Conservation (phyloP, 2,329 filamentous ascomycete genomes). For the Colletotrichum musae region DNA sequence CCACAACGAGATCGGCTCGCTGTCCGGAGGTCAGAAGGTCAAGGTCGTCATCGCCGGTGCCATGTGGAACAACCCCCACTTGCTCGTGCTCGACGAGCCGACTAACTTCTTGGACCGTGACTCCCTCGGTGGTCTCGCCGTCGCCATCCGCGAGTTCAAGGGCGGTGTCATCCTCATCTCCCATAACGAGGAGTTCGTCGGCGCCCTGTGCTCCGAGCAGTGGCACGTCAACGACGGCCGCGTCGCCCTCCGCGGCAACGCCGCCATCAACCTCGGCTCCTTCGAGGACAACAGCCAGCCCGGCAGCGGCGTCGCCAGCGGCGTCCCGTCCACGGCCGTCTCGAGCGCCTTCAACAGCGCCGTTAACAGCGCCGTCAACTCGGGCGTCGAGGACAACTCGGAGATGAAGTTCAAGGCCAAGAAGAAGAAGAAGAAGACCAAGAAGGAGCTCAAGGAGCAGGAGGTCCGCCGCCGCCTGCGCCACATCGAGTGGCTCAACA, state of each 20-base stretch:
- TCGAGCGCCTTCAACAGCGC: slow-evolving; percentile 70
- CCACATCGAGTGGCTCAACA: slow-evolving; percentile 89
- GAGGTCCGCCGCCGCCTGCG: slow-evolving; percentile 89
- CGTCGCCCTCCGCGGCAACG: slow-evolving; percentile 85
- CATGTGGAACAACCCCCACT: slow-evolving; percentile 99
- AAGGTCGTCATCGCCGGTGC: slow-evolving; percentile 97
- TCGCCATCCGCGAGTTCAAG: slow-evolving; percentile 97
- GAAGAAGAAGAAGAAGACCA: slow-evolving; percentile 99
- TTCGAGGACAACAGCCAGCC: slow-evolving; percentile 83
- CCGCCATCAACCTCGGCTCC: slow-evolving; percentile 81
- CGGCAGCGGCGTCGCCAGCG: slow-evolving; percentile 70
- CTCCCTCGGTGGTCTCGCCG: slow-evolving; percentile 95
- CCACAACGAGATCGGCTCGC: slow-evolving; percentile 96
- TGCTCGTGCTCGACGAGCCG: slow-evolving; percentile 97
- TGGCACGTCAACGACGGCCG: slow-evolving; percentile 94
- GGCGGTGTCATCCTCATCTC: slow-evolving; percentile 99
- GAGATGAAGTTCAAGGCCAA: slow-evolving; percentile 89
- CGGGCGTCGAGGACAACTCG: slow-evolving; percentile 84
- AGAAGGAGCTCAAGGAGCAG: slow-evolving; percentile 94
- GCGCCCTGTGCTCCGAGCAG: slow-evolving; percentile 94
- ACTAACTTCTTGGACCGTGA: slow-evolving; percentile 99
- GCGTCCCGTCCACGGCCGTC: slow-evolving; percentile 71
- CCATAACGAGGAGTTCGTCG: slow-evolving; percentile 99
- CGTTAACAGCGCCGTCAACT: slow-evolving; percentile 69
- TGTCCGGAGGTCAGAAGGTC: slow-evolving; percentile 98